A percentile compares a stretch with the other conserved stretches of the same genome.
These are phyloP conservation scores for Stachybotrys chartarum DNA, from an alignment of 2,329 filamentous ascomycete genomes.

Conservation along the genomic window DNA sequence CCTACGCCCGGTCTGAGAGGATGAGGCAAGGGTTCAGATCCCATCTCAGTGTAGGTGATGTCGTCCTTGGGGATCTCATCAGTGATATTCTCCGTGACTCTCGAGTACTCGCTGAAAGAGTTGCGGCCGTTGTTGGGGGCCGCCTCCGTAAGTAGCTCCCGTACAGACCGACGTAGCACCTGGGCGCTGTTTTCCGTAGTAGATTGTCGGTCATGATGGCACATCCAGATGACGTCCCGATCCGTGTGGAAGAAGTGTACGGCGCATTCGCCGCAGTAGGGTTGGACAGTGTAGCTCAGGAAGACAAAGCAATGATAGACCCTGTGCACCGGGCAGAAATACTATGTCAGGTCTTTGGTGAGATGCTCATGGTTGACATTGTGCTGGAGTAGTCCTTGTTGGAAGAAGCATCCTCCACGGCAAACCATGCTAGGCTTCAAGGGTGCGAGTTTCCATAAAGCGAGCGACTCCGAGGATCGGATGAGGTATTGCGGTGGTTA, in stretches of 20 bases:
- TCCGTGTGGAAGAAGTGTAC: slow-evolving; percentile 16
- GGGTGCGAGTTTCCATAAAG: too few species aligned
- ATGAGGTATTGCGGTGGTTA: too few species aligned
- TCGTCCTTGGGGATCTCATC: slow-evolving; percentile 14
- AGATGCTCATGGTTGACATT: slow-evolving; percentile 9
- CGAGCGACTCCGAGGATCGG: too few species aligned
- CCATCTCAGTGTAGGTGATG: slow-evolving; percentile 12
- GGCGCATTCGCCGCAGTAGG: slow-evolving; percentile 25
- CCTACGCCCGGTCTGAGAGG: slow-evolving; percentile 9
- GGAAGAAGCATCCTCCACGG: slow-evolving; percentile 14
- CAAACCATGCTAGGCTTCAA: slow-evolving; percentile 8
- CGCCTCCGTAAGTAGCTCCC: too few species aligned
- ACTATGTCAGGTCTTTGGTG: slow-evolving; percentile 16
- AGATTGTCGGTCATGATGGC: slow-evolving; percentile 8
- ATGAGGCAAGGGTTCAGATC: slow-evolving; percentile 14
- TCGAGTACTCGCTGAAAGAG: too few species aligned
- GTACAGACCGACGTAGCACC: too few species aligned
- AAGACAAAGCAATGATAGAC: slow-evolving; percentile 18
- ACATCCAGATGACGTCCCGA: slow-evolving; percentile 12
- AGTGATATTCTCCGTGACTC: slow-evolving; percentile 3
- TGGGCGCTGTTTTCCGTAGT: slow-evolving; percentile 3
- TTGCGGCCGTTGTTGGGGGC: too few species aligned
- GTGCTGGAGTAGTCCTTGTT: not conserved
- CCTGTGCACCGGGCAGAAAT: slow-evolving; percentile 21
- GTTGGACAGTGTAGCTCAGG: slow-evolving; percentile 10